Conservation (phyloP, 768 basidiomycete species). For the Auriscalpium orientale region DNA sequence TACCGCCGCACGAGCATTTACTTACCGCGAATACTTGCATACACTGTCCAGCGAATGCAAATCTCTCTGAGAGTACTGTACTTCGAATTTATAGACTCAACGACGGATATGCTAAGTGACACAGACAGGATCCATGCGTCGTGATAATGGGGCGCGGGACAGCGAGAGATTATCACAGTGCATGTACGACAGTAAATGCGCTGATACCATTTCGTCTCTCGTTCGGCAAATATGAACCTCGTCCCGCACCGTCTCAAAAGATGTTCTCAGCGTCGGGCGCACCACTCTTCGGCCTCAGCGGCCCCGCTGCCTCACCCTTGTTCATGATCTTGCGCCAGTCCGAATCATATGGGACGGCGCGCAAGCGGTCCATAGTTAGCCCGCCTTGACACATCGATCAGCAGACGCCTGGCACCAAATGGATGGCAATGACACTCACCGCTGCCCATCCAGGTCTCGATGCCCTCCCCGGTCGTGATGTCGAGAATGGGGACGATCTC, state of each 20-base stretch:
- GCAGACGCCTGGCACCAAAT: neutral
- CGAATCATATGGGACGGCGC: neutral
- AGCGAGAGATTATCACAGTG: no score
- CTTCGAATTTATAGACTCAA: no score
- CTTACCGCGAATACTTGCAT: no score
- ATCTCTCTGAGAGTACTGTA: no score
- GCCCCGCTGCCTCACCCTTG: neutral
- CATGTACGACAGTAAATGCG: no score
- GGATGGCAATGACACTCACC: conserved; percentile 1
- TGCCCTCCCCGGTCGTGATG: conserved; percentile 8
- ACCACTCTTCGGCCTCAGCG: neutral
- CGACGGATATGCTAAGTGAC: no score
- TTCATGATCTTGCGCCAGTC: neutral
- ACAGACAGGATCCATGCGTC: no score
- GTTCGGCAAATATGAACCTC: no score
- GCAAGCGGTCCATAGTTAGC: neutral
- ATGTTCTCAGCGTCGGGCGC: neutral
- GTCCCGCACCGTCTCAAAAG: neutral
- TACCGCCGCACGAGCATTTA: no score
- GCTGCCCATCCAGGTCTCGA: conserved; percentile 11
- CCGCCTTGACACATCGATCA: neutral
- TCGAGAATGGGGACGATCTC: conserved; percentile 6
- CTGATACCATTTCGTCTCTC: no score
- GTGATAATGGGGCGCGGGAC: no score
- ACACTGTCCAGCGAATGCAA: no score